Evolutionary conservation across 2,329 filamentous ascomycete genomes (phyloP), one percentile per base, ranked within the genome.

Genomic region (Ceratocystis colombiana): DNA sequence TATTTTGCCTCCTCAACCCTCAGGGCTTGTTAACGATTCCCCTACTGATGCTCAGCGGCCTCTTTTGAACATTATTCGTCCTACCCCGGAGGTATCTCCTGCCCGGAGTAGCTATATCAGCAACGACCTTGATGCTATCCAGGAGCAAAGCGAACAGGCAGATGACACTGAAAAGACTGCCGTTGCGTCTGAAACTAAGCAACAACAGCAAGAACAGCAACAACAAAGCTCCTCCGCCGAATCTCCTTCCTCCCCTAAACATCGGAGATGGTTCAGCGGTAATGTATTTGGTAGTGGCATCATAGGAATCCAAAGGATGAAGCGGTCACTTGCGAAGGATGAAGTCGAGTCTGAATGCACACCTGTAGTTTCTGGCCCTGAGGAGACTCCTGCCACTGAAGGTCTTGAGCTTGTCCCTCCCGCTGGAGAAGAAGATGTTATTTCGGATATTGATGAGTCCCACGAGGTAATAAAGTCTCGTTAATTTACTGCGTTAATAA

Each of bases 11-110:
- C 69, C 61, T 20, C 71, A 70, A 68, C 33, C 46, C 37, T 33
- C 48, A n/a, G 15, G 5, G 17, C 71, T 66, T 53, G 73, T 70
- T 45, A 77, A 80, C 46, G 82, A 84, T 67, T 79, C 80, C 61
- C 82, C 80, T 20, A 79, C 78, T 66, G 80, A 83, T 72, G 76
- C 81, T 62, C 78, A 82, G 62, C 76, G 84, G 3, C 84, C 84
- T 0, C 71, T 85, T 67, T 74, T 88, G 37, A 86, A 85, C 70
- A 72, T 88, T 55, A 81, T 87, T 62, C 77, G 78, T 46, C 84
- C 85, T 20, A 87, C 84, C 1, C 85, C 85, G 7, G 71, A 73
- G 6, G 76, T 79, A 8, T 82, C 83, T 0, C 84, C 84, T n/a
- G 57, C 59, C 5, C 64, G 63, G 6, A 46, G 41, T 37, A 0